Base-by-base conservation (phyloP, 306 rosid genomes). In the Cucurbita ficifolia region DNA sequence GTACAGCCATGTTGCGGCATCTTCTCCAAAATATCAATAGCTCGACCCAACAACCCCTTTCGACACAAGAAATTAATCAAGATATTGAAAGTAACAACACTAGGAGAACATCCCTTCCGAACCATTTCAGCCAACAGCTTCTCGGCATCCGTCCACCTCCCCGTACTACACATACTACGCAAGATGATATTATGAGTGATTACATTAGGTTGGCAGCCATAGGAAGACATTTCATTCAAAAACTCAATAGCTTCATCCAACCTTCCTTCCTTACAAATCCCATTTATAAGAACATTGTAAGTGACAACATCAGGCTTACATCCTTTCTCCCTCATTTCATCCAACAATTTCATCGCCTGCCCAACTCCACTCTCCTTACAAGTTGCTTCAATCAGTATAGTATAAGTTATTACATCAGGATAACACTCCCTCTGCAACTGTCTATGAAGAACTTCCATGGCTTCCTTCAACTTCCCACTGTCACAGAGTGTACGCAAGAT, bases 81-180 rank as follows among this genome's bases (percentile, higher is more conserved):
- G 76, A 91, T 95, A 75, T 95, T 95, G 87, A 95, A 95, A 82
- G 99, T 95, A 40, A 95, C 99, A 65, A 91, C 97, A 81, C 96
- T 91, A 10, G 97, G 99, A 72, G 99, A 79, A 76, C 95, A 91
- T 8, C 97, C 97, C 83, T 85, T 89, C 4, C 86, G 82, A 69
- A 89, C 84, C 99, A 95, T 91, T 40, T 95, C 96, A 8, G 84
- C 55, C 73, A 95, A 52, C 13, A 95, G 81, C 69, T 75, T 91
- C 79, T 91, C 97, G 8, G 96, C 96, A 82, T 91, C 97, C 96
- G 82, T 85, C 97, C 97, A 95, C 83, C 99, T 82, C 38, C 92
- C 92, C 0, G 96, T 95, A 76, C 97, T 85, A 77, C 97, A 95
- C 92, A 95, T 80, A 77, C 96, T 89, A 46, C 97, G 96, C 86